These are phyloP conservation scores for Delitschia confertaspora DNA, from an alignment of 495 filamentous ascomycete genomes.

Conservation along the genomic window DNA sequence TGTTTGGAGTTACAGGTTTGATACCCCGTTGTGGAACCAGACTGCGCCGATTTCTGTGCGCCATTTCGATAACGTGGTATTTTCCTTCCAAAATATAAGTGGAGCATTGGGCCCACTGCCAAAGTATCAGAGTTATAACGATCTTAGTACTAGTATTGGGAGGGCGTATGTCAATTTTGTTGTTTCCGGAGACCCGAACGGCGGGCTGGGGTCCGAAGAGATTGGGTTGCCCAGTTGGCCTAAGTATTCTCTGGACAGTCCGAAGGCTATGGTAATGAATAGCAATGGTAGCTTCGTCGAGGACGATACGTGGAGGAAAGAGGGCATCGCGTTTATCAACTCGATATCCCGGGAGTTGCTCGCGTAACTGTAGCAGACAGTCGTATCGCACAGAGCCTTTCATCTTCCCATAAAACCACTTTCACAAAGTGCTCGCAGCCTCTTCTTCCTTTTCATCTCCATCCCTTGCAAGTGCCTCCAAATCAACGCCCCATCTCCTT, in stretches of 20 bases:
- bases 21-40: slow-evolving; percentile 28
- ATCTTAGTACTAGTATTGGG: slow-evolving; percentile 23
- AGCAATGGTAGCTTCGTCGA: slow-evolving; percentile 37
- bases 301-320: slow-evolving; percentile 36
- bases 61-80: slow-evolving; percentile 28
- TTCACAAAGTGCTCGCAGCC: slow-evolving; percentile 7
- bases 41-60: slow-evolving; percentile 18
- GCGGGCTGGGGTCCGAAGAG: neutral
- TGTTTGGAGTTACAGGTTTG: slow-evolving; percentile 28
- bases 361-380: no score
- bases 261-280: slow-evolving; percentile 40
- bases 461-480: slow-evolving; percentile 15
- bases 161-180: slow-evolving; percentile 28
- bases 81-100: slow-evolving; percentile 28
- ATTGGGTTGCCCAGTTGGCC: slow-evolving; percentile 38
- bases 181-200: slow-evolving; percentile 23
- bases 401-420: no score
- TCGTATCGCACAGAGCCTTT: no score
- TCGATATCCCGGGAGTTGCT: slow-evolving; percentile 31
- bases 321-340: slow-evolving; percentile 39
- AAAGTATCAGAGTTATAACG: slow-evolving; percentile 26
- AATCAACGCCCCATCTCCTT: slow-evolving; percentile 34
- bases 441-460: slow-evolving; percentile 12
- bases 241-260: slow-evolving; percentile 35
- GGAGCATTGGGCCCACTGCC: slow-evolving; percentile 29